Evolutionary conservation across 2,329 filamentous ascomycete genomes (phyloP), one percentile per base, ranked within the genome.

Genomic region (Shiraia sp.): DNA sequence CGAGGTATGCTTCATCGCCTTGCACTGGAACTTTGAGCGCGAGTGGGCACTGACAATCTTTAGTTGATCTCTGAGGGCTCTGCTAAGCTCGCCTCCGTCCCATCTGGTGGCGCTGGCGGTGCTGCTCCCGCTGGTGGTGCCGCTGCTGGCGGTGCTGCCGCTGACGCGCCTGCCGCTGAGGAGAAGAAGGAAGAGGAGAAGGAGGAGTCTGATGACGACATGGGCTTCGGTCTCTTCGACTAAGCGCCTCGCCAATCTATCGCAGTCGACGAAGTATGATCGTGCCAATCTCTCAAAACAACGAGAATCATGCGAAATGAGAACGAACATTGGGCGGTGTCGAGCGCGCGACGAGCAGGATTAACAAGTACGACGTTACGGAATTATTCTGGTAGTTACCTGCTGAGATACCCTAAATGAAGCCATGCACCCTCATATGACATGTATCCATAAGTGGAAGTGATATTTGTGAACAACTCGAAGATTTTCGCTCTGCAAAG

Each of bases 41-140:
- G 35, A 34, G 33, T 15, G 35, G 22, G 27, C 36, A 32, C 43
- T 56, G 62, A 69, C 62, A 55, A 59, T 15, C 54, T 36, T 26
- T 64, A 97, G 93, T 80, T 99, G 77, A 96, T 99, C 75, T 67
- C 88, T 67, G 83, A 91, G 77, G 93, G 93, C 72, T 84, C 88
- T 59, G 70, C 79, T 76, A 99, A 99, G 86, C 90, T 99, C 69
- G 93, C 93, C 66, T 96, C 92, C 77, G 92, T 99, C 71, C 91
- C 93, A 76, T 90, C 88, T 69, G 93, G 91, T 69, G 91, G 91
- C 75, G 82, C 79, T 70, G 88, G 80, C 75, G 88, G 80, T 65
- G 79, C 78, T 67, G 79, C 78, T 66, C 80, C 77, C 60, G 68
- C 71, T 59, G 76, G 79, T 73, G 83, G 77, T 71, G 86, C 77